Base-by-base conservation (phyloP, 306 rosid species). In the Ceratonia siliqua region DNA sequence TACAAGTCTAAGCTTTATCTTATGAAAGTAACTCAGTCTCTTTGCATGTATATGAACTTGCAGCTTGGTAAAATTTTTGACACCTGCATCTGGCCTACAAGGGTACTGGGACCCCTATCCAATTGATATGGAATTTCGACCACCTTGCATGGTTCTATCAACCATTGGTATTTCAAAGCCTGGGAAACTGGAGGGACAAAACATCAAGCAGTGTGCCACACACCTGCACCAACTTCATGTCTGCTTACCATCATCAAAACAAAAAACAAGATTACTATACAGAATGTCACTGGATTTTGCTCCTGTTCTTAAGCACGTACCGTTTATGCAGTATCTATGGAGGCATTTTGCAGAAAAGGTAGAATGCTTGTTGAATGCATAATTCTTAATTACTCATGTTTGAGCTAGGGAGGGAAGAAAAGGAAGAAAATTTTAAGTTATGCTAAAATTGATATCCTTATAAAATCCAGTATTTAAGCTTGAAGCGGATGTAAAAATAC, bases 81-180 rank as follows among this genome's bases (percentile, higher is more conserved):
- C 96, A 1, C 92, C 96, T 32, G 80, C 81, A 25, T 87, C 92
- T 33, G 89, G 90, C 45, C 87, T 90, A 61, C 90, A 87, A 87
- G 96, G 92, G 30, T 82, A 87, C 66, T 87, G 96, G 96, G 96
- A 90, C 45, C 96, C 96, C 1, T 90, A 90, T 68, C 96, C 96
- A 3, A 90, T 90, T 33, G 96, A 90, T 72, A 90, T 90, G 92
- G 96, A 90, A 77, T 90, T 90, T 66, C 84, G 74, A 66, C 96
- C 96, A 3, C 89, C 96, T 64, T 90, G 96, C 80, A 87, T 90
- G 87, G 96, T 90, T 5, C 82, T 87, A 25, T 90, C 96, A n/a
- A 90, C 96, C 35, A 87, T 87, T 3, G 96, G 96, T 70, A 90
- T 90, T 76, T 90, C 96, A 65, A 85, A 90, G 55, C 96, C 95